Base-by-base conservation (phyloP, 371 early-diverging fungal genomes). In the Lichtheimia ramosa region DNA sequence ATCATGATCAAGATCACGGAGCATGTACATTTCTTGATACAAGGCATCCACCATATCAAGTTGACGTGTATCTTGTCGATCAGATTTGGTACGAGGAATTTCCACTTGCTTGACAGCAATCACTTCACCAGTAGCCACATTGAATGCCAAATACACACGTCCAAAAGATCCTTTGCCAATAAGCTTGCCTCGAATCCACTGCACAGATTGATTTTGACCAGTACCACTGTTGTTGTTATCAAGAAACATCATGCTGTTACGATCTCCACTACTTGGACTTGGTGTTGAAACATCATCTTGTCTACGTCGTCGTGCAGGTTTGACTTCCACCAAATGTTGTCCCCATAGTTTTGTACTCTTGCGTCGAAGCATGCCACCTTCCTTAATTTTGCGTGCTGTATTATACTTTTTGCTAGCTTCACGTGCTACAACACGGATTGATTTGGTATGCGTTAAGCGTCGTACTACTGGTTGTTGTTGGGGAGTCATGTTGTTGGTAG, bases 91-190 rank as follows among this genome's bases (percentile, higher is more conserved):
- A n/a, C 64, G 63, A 10, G 51, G 58, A 1, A 88, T 73, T 64
- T 93, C 92, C 1, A 99, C 98, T 70, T 96, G 94, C 74, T 99
- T 99, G 16, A 99, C 96, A 0, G 99, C 99, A 86, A 99, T 93
- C 51, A 96, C 82, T 53, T 90, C 92, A 4, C 93, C 91, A 0
- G 90, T 91, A 16, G 82, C 83, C 3, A 89, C 75, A 72, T 95
- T 92, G 68, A 93, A 86, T 3, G 95, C 99, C 52, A 90, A 87
- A 64, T 93, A 99, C 1, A 99, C 99, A 48, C 87, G 87, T 5
- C 97, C 99, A 84, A 97, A 99, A 3, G 96, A 93, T 3, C 99
- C 99, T 63, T 90, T 88, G 2, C 99, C 99, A 69, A 99, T 96
- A 57, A 93, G 75, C 28, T 90, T 84, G 18, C 97, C 97, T 62